Percentiles rank a stretch among this genome's conserved stretches.
phyloP scores from a whole-genome alignment of 2,329 filamentous ascomycete genomes.

The Colletotrichum ledebouriae region DNA sequence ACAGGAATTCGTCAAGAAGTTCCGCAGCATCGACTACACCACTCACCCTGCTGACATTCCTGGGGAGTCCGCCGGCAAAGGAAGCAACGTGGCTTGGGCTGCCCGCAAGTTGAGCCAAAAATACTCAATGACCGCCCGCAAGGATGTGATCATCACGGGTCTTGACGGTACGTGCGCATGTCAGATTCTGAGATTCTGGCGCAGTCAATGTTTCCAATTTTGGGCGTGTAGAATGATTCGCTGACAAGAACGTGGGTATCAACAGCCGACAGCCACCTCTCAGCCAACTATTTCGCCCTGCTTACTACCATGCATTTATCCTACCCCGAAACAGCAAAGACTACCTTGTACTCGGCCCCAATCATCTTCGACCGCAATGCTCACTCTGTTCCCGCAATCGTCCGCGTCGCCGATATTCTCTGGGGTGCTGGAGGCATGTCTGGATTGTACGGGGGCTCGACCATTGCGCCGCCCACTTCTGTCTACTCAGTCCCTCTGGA shows the following conservation, averaged over 20 bases:
- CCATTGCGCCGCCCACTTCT: constrained; percentile 78
- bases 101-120: constrained; percentile 74
- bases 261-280: constrained; percentile 78
- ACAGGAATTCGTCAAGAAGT: constrained; percentile 73
- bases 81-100: constrained; percentile 80
- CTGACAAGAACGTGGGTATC: constrained; percentile 46
- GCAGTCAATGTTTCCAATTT: constrained; percentile 42
- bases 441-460: constrained; percentile 73
- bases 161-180: constrained; percentile 73
- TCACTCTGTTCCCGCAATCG: constrained; percentile 74
- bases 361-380: constrained; percentile 83
- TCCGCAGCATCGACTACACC: constrained; percentile 76
- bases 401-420: constrained; percentile 78
- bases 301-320: constrained; percentile 74
- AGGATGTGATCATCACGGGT: constrained; percentile 76
- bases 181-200: constrained; percentile 34
- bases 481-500: constrained; percentile 79
- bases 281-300: constrained; percentile 75
- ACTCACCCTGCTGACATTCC: constrained; percentile 75
- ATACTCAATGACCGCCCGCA: constrained; percentile 66
- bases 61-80: constrained; percentile 79
- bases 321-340: constrained; percentile 70
- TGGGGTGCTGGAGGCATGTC: constrained; percentile 81
- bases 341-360: constrained; percentile 76
- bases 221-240: constrained; percentile 45